Base-by-base conservation (phyloP, 495 filamentous ascomycete species). In the Penicillium cosmopolitanum region DNA sequence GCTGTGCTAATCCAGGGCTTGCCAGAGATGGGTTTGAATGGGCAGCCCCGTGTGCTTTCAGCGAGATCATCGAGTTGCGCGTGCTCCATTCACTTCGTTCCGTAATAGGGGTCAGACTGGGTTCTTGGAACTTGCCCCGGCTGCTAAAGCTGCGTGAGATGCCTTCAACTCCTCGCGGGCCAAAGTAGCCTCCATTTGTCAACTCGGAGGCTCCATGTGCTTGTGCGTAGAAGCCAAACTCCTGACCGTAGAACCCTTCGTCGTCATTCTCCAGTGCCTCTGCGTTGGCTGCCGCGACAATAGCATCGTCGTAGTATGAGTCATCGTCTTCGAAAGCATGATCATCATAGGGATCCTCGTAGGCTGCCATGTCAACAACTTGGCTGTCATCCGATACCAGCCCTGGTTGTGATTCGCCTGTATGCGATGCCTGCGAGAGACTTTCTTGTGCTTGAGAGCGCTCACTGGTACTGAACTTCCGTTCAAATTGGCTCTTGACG, bases 81-180 rank as follows among this genome's bases (percentile, higher is more conserved):
- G 95, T 96, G 42, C 90, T 95, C 79, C 95, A 96, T 77, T 98
- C 95, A 63, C 90, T 96, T 4, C 94, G 85, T 73, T 98, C 95
- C 0, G 93, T 97, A 61, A 98, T 98, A 5, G 95, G 95, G 3
- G 95, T 98, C 31, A 98, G 77, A 65, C 92, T 96, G 3, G 96
- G 95, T 58, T 97, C 92, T 42, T 89, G 80, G 23, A 89, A 87
- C 35, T 87, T 87, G 35, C 87, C 83, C 3, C 89, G 83, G 38
- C 87, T 90, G 66, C 84, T 92, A 59, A 80, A 77, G 76, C 69
- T 85, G n/a, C 91, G 83, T 35, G 80, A 78, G 35, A 95, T 69
- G n/a, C 79, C 81, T 57, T 85, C 82, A 16, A 79, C 73, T 18
- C 84, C 87, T 18, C 84, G 82, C 11, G 86, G 82, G 7, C 92